Percentiles rank a stretch among this genome's conserved stretches.
Conservation (phyloP, 495 filamentous ascomycete species). For the Stereocaulon alpinum region DNA sequence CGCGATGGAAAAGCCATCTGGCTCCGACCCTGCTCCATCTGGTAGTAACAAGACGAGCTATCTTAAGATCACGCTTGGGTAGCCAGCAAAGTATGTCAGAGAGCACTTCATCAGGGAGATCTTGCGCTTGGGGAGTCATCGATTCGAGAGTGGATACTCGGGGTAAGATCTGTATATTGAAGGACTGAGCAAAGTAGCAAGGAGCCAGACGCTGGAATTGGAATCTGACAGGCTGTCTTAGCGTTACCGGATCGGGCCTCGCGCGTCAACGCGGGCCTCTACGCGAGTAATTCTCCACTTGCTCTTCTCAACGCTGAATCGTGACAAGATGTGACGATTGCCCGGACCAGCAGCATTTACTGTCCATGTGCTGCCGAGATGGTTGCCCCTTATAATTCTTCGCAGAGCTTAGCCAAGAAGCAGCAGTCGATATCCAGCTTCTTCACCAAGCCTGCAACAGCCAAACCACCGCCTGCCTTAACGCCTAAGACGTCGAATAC, state of each 20-base stretch:
- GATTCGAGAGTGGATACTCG: background rate
- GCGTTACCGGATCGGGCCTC: too few relatives aligned
- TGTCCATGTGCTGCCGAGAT: background rate
- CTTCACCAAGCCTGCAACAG: constrained; percentile 58
- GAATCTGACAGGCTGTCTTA: background rate
- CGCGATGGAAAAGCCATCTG: background rate
- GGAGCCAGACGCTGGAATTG: background rate
- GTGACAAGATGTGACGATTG: background rate
- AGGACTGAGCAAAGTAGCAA: background rate
- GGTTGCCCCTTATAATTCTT: constrained; percentile 25
- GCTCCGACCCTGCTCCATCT: background rate
- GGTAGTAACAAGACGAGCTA: background rate
- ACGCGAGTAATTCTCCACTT: constrained; percentile 1
- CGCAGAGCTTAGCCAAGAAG: constrained; percentile 44
- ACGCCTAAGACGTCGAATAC: background rate
- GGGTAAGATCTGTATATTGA: background rate
- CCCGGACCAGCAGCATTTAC: background rate
- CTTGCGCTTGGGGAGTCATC: background rate
- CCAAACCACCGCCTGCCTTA: constrained; percentile 8
- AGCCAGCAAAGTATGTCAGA: background rate
- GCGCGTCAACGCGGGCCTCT: background rate
- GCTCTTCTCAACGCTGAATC: background rate
- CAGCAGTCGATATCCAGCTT: constrained; percentile 82
- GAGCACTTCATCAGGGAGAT: background rate
- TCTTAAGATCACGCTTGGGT: background rate